Conservation (phyloP, 2,329 filamentous ascomycete species). For the Exophiala sp. region DNA sequence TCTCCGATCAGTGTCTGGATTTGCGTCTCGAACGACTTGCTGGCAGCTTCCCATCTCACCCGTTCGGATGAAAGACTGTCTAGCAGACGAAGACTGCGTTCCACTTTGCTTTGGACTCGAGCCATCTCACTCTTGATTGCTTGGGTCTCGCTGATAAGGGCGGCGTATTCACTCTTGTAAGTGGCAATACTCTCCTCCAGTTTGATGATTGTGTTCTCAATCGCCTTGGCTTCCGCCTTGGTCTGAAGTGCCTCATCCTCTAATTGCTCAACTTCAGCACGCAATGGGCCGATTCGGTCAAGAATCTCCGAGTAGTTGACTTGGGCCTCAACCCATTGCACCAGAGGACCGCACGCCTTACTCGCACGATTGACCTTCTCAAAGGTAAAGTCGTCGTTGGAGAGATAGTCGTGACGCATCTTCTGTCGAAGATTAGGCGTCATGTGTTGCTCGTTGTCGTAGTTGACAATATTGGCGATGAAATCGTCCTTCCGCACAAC, state of each 20-base stretch:
- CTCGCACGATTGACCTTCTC: slow-evolving; percentile 94
- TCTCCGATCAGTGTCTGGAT: slow-evolving; percentile 95
- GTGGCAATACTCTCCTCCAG: slow-evolving; percentile 86
- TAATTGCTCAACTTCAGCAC: slow-evolving; percentile 79
- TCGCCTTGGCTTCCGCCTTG: slow-evolving; percentile 85
- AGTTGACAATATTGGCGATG: slow-evolving; percentile 94
- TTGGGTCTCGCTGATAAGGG: slow-evolving; percentile 92
- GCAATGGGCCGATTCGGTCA: slow-evolving; percentile 84
- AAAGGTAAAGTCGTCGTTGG: slow-evolving; percentile 90
- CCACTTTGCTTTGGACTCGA: slow-evolving; percentile 94
- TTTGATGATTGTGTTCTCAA: slow-evolving; percentile 75
- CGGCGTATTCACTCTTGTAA: slow-evolving; percentile 94
- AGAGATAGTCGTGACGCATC: slow-evolving; percentile 89
- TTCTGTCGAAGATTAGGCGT: slow-evolving; percentile 71
- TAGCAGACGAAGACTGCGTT: slow-evolving; percentile 86
- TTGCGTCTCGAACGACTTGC: slow-evolving; percentile 96
- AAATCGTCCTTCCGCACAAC: slow-evolving; percentile 92
- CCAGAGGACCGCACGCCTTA: slow-evolving; percentile 92
- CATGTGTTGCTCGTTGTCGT: slow-evolving; percentile 94
- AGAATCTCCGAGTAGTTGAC: slow-evolving; percentile 97
- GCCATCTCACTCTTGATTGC: slow-evolving; percentile 97
- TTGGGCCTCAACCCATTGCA: slow-evolving; percentile 95
- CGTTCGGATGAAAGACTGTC: slow-evolving; percentile 94
- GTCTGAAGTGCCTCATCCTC: slow-evolving; percentile 87
- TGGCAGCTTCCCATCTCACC: slow-evolving; percentile 90